Evolutionary conservation across 306 rosid genomes (phyloP).

Genomic region (Cucurbita maxima): DNA sequence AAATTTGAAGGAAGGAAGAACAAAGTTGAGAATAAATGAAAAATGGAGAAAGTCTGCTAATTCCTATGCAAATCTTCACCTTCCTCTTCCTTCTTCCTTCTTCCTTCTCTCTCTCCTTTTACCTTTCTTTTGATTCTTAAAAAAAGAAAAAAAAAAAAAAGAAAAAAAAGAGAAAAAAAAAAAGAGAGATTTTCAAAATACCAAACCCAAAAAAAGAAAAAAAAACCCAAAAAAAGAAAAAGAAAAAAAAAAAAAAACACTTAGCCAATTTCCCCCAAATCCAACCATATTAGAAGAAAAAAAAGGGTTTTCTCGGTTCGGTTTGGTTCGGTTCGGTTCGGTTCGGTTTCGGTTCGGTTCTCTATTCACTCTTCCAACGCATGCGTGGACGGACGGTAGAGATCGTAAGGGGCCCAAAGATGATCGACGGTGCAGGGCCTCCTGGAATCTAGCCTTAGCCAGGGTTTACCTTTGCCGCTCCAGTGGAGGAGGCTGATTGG

Average conservation of each 20-base stretch:
- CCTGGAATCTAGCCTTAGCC: conserved; percentile 84
- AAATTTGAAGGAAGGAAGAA: too few species aligned
- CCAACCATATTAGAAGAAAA: background rate
- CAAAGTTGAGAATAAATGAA: too few species aligned
- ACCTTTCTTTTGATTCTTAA: too few species aligned
- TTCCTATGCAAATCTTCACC: too few species aligned
- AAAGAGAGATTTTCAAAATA: background rate
- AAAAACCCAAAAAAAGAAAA: background rate
- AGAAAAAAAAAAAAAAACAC: background rate
- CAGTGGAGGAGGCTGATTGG: conserved; percentile 75
- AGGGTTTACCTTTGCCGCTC: conserved; percentile 91
- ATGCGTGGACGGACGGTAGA: conserved; percentile 42
- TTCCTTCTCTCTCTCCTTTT: too few species aligned
- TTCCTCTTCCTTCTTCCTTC: too few species aligned
- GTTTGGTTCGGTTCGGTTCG: too few species aligned
- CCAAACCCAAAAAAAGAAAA: background rate
- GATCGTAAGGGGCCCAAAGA: conserved; percentile 82
- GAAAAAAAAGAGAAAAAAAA: background rate
- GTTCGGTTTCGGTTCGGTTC: too few species aligned
- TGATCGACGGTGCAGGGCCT: conserved; percentile 71
- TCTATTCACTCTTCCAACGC: conserved; percentile 41
- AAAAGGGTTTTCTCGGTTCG: too few species aligned
- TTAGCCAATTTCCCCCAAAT: background rate
- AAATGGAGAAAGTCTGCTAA: too few species aligned
- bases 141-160: too few species aligned